Conservation (phyloP, 2,329 filamentous ascomycete genomes). For the Sporothrix luriei region DNA sequence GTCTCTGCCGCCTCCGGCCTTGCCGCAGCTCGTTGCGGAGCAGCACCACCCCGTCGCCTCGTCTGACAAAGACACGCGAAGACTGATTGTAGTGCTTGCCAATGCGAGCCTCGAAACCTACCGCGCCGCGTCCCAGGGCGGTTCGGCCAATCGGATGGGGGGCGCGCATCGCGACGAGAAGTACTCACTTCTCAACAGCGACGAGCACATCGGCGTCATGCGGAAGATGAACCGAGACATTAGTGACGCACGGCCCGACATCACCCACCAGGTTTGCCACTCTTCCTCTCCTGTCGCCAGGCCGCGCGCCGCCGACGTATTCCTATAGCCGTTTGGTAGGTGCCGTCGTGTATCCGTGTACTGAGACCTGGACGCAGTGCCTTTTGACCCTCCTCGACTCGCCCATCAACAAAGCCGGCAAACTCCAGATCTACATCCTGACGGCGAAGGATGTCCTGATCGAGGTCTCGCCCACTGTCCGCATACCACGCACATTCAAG, state of each 20-base stretch:
- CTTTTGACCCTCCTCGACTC: constrained; percentile 96
- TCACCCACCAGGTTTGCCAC: constrained; percentile 83
- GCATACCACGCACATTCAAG: constrained; percentile 98
- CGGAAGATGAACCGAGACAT: constrained; percentile 99
- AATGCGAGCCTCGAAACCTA: constrained; percentile 98
- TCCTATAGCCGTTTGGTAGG: background rate
- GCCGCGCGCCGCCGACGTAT: background rate
- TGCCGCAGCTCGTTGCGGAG: constrained; percentile 91
- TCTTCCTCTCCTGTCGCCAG: constrained; percentile 28
- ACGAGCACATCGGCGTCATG: constrained; percentile 99
- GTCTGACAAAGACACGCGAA: constrained; percentile 85
- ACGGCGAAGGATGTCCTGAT: constrained; percentile 97
- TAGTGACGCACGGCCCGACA: constrained; percentile 94
- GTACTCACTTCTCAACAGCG: constrained; percentile 96
- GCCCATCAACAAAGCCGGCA: constrained; percentile 97
- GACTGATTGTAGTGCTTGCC: constrained; percentile 92
- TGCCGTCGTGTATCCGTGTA: background rate
- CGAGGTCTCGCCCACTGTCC: constrained; percentile 95
- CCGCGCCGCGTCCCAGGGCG: constrained; percentile 75
- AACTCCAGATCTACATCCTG: constrained; percentile 97
- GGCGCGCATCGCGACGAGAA: constrained; percentile 77
- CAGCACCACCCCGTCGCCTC: constrained; percentile 82
- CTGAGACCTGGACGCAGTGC: constrained; percentile 63
- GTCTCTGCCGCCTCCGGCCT: constrained; percentile 85
- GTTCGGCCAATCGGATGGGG: constrained; percentile 64